Conservation (phyloP, 2,329 filamentous ascomycete species). For the Neofusicoccum parvum region DNA sequence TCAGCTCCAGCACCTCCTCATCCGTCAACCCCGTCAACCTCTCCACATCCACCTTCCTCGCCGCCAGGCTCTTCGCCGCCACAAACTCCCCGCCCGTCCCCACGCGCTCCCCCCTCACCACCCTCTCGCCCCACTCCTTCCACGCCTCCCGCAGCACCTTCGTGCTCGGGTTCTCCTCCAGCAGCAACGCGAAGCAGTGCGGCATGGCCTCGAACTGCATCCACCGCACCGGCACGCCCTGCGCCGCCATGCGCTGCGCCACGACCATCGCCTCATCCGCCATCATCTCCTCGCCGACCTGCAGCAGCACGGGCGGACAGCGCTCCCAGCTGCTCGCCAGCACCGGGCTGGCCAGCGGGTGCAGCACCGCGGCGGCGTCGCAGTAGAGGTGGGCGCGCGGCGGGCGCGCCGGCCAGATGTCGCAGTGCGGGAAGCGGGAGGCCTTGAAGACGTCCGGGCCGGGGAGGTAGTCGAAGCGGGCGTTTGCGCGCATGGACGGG, state of each 20-base stretch:
- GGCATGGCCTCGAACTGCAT: conserved; percentile 82
- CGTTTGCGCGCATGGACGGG: conserved; percentile 57
- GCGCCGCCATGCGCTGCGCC: conserved; percentile 56
- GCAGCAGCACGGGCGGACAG: conserved; percentile 68
- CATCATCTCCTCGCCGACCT: conserved; percentile 71
- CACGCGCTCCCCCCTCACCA: background rate
- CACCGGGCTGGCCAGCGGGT: conserved; percentile 70
- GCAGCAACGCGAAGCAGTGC: conserved; percentile 62
- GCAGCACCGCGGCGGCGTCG: conserved; percentile 49
- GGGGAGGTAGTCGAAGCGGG: conserved; percentile 66
- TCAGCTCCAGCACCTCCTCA: conserved; percentile 33
- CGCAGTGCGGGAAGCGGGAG: conserved; percentile 51
- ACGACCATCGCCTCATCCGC: conserved; percentile 67
- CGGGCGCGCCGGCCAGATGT: conserved; percentile 48
- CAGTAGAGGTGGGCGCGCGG: conserved; percentile 53
- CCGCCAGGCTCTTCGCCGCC: conserved; percentile 34
- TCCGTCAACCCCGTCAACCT: conserved; percentile 35
- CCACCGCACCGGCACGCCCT: conserved; percentile 65
- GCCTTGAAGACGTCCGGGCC: conserved; percentile 41
- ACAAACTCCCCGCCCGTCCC: conserved; percentile 32
- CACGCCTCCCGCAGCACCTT: conserved; percentile 13
- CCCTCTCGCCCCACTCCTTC: background rate
- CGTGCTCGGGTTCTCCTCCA: conserved; percentile 31
- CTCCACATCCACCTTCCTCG: conserved; percentile 31
- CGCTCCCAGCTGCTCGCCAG: conserved; percentile 58